These are phyloP conservation scores for Fusarium floridanum DNA, from an alignment of 2,329 filamentous ascomycete genomes.

Conservation along the genomic window DNA sequence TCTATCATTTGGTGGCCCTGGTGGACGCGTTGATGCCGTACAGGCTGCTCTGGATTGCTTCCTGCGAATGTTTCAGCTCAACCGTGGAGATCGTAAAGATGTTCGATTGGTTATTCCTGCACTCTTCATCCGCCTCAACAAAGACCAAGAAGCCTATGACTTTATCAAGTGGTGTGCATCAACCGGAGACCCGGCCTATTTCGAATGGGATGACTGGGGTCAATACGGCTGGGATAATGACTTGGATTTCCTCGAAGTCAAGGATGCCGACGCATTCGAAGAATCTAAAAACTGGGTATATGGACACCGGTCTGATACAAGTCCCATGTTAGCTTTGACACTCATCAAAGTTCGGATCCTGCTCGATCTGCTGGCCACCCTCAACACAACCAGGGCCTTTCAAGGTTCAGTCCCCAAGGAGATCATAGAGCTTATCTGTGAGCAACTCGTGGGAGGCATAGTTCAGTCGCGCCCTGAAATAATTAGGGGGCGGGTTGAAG, in stretches of 20 bases:
- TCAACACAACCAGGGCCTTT: conserved; percentile 23
- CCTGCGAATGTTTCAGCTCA: conserved; percentile 59
- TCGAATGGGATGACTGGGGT: conserved; percentile 34
- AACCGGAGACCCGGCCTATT: conserved; percentile 8
- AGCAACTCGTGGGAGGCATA: conserved; percentile 26
- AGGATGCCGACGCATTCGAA: conserved; percentile 58
- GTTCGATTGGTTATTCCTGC: conserved; percentile 56
- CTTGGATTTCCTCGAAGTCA: conserved; percentile 50
- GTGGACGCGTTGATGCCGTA: conserved; percentile 46
- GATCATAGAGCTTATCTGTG: conserved; percentile 37
- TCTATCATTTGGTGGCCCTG: conserved; percentile 44
- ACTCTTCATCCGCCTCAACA: conserved; percentile 59
- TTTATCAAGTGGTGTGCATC: conserved; percentile 54
- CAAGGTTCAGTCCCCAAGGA: conserved; percentile 30
- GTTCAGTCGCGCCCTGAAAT: conserved; percentile 8
- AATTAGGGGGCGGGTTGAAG: background rate
- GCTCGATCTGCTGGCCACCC: conserved; percentile 37
- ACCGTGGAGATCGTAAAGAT: conserved; percentile 60
- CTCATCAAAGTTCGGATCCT: conserved; percentile 45
- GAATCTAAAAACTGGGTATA: background rate
- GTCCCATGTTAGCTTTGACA: conserved; percentile 14
- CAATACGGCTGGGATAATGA: conserved; percentile 40
- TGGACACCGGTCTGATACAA: conserved; percentile 15
- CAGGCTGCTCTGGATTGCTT: conserved; percentile 55
- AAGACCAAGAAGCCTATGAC: conserved; percentile 65